phyloP scores from a whole-genome alignment of 2,329 filamentous ascomycete species.

The Hansfordia pulvinata region DNA sequence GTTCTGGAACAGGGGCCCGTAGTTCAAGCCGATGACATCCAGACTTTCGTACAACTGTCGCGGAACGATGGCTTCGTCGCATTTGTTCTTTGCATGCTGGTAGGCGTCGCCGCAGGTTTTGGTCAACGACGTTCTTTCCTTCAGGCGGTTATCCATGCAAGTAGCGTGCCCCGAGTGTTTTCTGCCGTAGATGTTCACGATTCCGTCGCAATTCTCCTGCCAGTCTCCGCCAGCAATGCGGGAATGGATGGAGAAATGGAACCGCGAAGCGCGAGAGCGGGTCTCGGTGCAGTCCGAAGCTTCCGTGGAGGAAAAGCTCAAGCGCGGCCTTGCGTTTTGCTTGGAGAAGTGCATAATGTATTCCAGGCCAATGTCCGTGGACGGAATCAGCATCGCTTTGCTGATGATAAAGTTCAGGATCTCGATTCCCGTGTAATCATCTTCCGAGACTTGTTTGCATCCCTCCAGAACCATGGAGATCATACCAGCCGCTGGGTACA shows the following conservation, averaged over 20 bases:
- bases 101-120: slow-evolving; percentile 10
- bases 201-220: slow-evolving; percentile 26
- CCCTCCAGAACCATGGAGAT: slow-evolving; percentile 7
- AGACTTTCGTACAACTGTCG: slow-evolving; percentile 35
- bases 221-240: slow-evolving; percentile 24
- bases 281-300: slow-evolving; percentile 6
- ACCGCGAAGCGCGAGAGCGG: slow-evolving; percentile 7
- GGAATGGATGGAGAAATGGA: slow-evolving; percentile 31
- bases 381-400: too few relatives aligned
- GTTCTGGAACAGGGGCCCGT: slow-evolving; percentile 36
- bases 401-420: slow-evolving; percentile 38
- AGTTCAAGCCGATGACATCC: slow-evolving; percentile 35
- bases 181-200: slow-evolving; percentile 14
- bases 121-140: slow-evolving; percentile 8
- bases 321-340: neutral
- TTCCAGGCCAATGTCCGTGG: too few relatives aligned
- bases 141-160: slow-evolving; percentile 5
- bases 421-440: slow-evolving; percentile 25
- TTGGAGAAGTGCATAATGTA: too few relatives aligned
- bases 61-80: slow-evolving; percentile 20
- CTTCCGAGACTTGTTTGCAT: slow-evolving; percentile 23
- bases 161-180: slow-evolving; percentile 3
- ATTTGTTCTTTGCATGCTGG: slow-evolving; percentile 7
- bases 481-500: slow-evolving; percentile 9
- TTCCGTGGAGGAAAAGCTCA: neutral